Percentiles rank a stretch among this genome's conserved stretches.
Conservation (phyloP, 305 asterid species). For the Plantago rigida region DNA sequence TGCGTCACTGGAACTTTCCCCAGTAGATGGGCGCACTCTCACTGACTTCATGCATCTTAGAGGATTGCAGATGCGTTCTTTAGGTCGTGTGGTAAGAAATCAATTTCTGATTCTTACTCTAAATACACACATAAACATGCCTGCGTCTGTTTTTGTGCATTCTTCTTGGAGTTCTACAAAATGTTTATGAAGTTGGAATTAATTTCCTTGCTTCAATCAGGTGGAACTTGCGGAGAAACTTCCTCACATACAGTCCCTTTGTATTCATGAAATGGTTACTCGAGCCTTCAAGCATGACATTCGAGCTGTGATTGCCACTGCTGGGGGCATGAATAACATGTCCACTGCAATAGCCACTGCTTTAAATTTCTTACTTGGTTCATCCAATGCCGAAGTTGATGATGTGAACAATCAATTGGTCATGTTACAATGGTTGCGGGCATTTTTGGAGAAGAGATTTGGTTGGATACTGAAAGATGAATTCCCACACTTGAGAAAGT, state of each 20-base stretch:
- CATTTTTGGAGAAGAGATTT: slow-evolving; percentile 60
- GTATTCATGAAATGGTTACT: slow-evolving; percentile 97
- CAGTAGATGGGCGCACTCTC: slow-evolving; percentile 96
- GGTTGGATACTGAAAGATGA: slow-evolving; percentile 80
- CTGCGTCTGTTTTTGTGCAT: slow-evolving; percentile 7
- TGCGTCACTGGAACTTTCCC: slow-evolving; percentile 97
- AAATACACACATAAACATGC: not conserved
- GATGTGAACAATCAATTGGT: slow-evolving; percentile 41
- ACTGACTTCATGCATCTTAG: slow-evolving; percentile 99
- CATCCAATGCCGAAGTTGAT: slow-evolving; percentile 37
- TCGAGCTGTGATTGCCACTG: slow-evolving; percentile 90
- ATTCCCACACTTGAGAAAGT: slow-evolving; percentile 64
- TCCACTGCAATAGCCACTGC: slow-evolving; percentile 68
- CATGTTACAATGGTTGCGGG: slow-evolving; percentile 62
- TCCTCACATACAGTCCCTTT: slow-evolving; percentile 95
- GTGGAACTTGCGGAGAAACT: slow-evolving; percentile 93
- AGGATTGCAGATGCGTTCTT: slow-evolving; percentile 86
- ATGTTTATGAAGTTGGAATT: slow-evolving; percentile 16
- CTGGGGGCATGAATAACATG: slow-evolving; percentile 49
- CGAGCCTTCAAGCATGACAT: slow-evolving; percentile 94
- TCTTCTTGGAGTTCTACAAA: not conserved
- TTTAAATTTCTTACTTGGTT: slow-evolving; percentile 82
- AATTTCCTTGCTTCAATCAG: slow-evolving; percentile 44
- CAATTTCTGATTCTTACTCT: slow-evolving; percentile 20
- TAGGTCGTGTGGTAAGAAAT: slow-evolving; percentile 90